Evolutionary conservation across 2,329 filamentous ascomycete genomes (phyloP).

Genomic region (Periconia digitata): DNA sequence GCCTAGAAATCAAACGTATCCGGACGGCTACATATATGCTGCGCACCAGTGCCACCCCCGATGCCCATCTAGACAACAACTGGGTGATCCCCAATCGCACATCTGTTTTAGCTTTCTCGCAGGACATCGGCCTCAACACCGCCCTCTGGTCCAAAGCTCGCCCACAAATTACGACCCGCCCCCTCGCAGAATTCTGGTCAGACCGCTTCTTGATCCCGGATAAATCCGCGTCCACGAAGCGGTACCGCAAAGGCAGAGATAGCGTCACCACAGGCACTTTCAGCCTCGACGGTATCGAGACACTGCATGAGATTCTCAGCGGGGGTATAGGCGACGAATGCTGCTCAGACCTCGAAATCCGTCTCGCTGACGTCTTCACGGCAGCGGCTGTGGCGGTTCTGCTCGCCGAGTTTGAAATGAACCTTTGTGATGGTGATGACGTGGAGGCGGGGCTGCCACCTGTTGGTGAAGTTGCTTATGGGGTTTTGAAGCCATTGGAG

Average conservation of each 20-base stretch:
- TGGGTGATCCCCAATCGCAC: constrained; percentile 22
- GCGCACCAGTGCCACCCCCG: constrained; percentile 9
- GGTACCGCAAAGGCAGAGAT: constrained; percentile 1
- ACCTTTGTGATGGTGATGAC: constrained; percentile 24
- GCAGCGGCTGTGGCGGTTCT: constrained; percentile 25
- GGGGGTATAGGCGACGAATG: constrained; percentile 10
- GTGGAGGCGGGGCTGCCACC: constrained; percentile 21
- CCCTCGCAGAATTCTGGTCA: constrained; percentile 30
- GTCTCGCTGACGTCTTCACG: constrained; percentile 21
- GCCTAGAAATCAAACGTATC: constrained; percentile 26
- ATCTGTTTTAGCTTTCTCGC: constrained; percentile 23
- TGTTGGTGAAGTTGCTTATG: constrained; percentile 19
- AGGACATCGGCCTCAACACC: constrained; percentile 25
- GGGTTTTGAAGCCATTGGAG: constrained; percentile 20
- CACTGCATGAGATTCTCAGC: constrained; percentile 1
- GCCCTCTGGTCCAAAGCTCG: constrained; percentile 24
- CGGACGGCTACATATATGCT: constrained; percentile 16
- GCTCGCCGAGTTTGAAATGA: constrained; percentile 27
- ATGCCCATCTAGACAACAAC: constrained; percentile 22
- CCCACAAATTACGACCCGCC: constrained; percentile 13
- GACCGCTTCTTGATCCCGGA: constrained; percentile 24
- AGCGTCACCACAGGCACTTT: constrained; percentile 7
- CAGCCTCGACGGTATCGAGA: constrained; percentile 19
- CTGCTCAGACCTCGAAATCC: constrained; percentile 11
- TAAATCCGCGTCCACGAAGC: not conserved